phyloP scores from a whole-genome alignment of 257 asterid genomes.

The Striga asiatica region DNA sequence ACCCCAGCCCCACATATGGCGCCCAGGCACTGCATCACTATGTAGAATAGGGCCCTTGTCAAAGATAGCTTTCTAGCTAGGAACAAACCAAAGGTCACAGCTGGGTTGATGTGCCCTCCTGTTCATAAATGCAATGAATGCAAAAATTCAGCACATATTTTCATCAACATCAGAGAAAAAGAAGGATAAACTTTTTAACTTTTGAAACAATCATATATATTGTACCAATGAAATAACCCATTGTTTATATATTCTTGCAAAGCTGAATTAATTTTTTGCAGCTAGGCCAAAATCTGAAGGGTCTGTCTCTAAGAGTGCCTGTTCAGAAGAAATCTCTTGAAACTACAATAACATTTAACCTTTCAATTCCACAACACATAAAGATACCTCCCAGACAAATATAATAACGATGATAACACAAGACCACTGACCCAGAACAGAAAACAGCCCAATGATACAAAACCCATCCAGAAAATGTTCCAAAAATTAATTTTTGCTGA shows the following conservation, averaged over 20 bases:
- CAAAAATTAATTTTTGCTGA: no score
- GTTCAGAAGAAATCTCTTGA: no score
- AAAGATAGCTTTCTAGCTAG: slow-evolving; percentile 56
- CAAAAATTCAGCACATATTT: not conserved
- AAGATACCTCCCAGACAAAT: not conserved
- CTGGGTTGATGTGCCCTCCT: slow-evolving; percentile 76
- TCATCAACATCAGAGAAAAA: no score
- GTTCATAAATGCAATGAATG: not conserved
- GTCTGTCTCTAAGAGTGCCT: no score
- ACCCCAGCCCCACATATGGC: slow-evolving; percentile 73
- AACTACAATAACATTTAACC: not conserved
- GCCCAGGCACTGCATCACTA: slow-evolving; percentile 64
- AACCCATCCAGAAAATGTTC: not conserved
- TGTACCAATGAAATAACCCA: no score
- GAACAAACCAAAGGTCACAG: slow-evolving; percentile 60
- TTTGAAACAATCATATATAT: no score
- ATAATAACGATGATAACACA: no score
- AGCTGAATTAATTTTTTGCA: no score
- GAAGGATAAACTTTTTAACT: no score
- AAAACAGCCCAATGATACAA: not conserved
- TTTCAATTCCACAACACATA: not conserved
- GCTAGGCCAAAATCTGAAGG: no score
- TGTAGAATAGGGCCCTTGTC: slow-evolving; percentile 50
- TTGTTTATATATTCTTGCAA: no score
- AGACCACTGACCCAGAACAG: not conserved